A percentile compares a stretch with the other conserved stretches of the same genome.
Conservation (phyloP, 306 rosid species). For the Cicer pinnatifidum region DNA sequence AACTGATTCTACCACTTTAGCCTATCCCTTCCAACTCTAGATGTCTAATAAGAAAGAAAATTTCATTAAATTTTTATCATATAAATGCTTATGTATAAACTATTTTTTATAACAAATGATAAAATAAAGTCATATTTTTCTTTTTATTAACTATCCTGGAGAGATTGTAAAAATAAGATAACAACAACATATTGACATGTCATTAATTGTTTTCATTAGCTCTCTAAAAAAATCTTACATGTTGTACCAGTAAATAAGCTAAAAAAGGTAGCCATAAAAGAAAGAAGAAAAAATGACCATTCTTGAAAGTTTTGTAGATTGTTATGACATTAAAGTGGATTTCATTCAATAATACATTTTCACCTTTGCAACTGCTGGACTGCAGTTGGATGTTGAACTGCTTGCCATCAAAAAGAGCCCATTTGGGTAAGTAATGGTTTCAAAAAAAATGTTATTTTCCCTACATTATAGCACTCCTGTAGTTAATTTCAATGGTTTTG, state of each 20-base stretch:
- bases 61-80: no score
- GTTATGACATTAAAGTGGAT: background rate
- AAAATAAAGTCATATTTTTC: no score
- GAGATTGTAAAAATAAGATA: no score
- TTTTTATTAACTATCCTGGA: no score
- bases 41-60: background rate
- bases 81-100: no score
- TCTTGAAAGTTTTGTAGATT: conserved; percentile 22
- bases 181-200: no score
- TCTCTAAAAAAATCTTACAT: no score
- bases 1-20: background rate
- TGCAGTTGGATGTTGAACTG: conserved; percentile 85
- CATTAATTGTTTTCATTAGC: no score
- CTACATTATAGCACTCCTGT: conserved; percentile 2
- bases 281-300: background rate
- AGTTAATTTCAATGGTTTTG: conserved; percentile 43
- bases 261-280: background rate
- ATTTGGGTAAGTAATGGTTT: conserved; percentile 72
- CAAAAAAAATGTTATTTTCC: background rate
- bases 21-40: background rate
- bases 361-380: conserved; percentile 41
- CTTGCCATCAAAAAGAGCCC: conserved; percentile 92
- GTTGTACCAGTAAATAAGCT: no score
- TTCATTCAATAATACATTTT: conserved; percentile 38
- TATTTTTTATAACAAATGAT: no score